These are phyloP conservation scores for Clausena lansium DNA, from an alignment of 345 rosid genomes.

Conservation along the genomic window DNA sequence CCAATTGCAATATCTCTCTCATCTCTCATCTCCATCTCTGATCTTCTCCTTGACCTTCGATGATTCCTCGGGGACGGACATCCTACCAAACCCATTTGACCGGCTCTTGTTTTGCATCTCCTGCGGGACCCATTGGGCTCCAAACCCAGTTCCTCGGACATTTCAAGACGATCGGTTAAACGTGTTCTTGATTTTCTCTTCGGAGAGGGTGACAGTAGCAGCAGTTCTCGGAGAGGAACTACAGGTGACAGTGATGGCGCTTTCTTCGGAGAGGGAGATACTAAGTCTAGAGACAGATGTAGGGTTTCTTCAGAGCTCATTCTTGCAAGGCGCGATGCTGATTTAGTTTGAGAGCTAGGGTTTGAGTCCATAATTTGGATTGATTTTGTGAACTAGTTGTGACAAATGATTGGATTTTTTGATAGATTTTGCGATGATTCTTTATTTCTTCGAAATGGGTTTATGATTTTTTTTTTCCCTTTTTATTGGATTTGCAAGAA, in stretches of 20 bases:
- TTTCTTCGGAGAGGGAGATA: slow-evolving; percentile 43
- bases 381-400: background rate
- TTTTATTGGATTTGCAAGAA: background rate
- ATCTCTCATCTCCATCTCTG: slow-evolving; percentile 66
- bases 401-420: background rate
- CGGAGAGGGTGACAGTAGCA: slow-evolving; percentile 75
- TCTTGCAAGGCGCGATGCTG: slow-evolving; percentile 68
- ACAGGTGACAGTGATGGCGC: slow-evolving; percentile 45
- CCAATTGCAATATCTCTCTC: slow-evolving; percentile 47
- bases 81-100: slow-evolving; percentile 41
- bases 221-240: slow-evolving; percentile 53
- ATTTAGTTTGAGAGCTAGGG: slow-evolving; percentile 42
- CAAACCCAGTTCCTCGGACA: slow-evolving; percentile 48
- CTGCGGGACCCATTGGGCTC: slow-evolving; percentile 52
- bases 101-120: slow-evolving; percentile 48
- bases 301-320: slow-evolving; percentile 28
- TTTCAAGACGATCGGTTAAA: slow-evolving; percentile 59
- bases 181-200: slow-evolving; percentile 55
- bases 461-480: background rate
- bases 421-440: background rate
- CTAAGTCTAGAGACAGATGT: slow-evolving; percentile 46
- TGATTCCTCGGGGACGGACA: slow-evolving; percentile 57
- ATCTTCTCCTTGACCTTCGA: slow-evolving; percentile 58
- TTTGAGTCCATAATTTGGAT: slow-evolving; percentile 44
- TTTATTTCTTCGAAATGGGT: background rate